Percentiles rank a stretch among this genome's conserved stretches.
Evolutionary conservation across 129 eudicot species (phyloP).

Genomic region (Helianthus tuberosus): DNA sequence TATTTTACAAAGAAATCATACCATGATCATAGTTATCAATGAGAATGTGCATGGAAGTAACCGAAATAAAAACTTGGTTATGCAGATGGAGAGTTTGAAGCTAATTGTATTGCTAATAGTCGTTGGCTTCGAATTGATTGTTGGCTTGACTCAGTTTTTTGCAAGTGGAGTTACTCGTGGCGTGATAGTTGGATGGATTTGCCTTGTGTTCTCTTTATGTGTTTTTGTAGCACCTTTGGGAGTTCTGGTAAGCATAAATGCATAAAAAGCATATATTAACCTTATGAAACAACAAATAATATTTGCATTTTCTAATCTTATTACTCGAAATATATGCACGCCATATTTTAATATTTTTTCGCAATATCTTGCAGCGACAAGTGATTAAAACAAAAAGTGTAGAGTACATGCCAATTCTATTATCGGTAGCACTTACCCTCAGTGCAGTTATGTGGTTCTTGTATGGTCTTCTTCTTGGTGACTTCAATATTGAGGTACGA

Average conservation of each 20-base stretch:
- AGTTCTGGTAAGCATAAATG: slow-evolving; percentile 55
- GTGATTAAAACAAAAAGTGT: slow-evolving; percentile 83
- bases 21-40: not conserved
- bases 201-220: slow-evolving; percentile 66
- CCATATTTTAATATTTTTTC: not conserved
- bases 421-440: slow-evolving; percentile 64
- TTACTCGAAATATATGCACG: not conserved
- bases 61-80: too few relatives aligned
- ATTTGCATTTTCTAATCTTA: not conserved
- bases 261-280: not conserved
- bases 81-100: slow-evolving; percentile 59
- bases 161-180: slow-evolving; percentile 40
- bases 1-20: not conserved
- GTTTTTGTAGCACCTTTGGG: slow-evolving; percentile 72
- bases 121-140: slow-evolving; percentile 55
- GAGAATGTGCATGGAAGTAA: not conserved
- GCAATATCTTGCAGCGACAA: slow-evolving; percentile 47
- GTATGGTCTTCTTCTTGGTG: slow-evolving; percentile 70
- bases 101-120: slow-evolving; percentile 44
- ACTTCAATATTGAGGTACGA: slow-evolving; percentile 67
- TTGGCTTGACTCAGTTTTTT: slow-evolving; percentile 45
- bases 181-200: slow-evolving; percentile 69
- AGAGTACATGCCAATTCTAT: slow-evolving; percentile 82
- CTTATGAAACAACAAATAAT: too few relatives aligned
- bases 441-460: slow-evolving; percentile 92